Evolutionary conservation across 495 filamentous ascomycete species (phyloP).

Genomic region (Bacidia rubella): DNA sequence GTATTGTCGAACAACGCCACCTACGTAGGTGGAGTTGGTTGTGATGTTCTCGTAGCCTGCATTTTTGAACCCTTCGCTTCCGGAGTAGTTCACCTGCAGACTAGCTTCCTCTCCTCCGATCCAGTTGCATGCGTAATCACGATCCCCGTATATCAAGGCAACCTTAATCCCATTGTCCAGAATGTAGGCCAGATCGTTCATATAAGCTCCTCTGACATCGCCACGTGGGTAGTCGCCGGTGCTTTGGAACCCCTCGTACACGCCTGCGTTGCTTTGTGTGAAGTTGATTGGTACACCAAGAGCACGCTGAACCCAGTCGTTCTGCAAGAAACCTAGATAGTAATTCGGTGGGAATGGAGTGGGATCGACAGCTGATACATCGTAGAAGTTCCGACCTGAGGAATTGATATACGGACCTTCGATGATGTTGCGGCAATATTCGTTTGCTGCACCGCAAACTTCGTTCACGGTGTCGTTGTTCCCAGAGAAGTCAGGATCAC

Average conservation of each 20-base stretch:
- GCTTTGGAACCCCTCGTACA: conserved; percentile 36
- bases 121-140: conserved; percentile 43
- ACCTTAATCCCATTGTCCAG: conserved; percentile 49
- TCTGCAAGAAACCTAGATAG: conserved; percentile 51
- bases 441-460: conserved; percentile 26
- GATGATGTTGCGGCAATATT: conserved; percentile 27
- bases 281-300: conserved; percentile 57
- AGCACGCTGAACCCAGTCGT: conserved; percentile 44
- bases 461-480: conserved; percentile 20
- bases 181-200: conserved; percentile 39
- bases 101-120: conserved; percentile 21
- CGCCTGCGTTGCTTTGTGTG: conserved; percentile 36
- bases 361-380: conserved; percentile 37
- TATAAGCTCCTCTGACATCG: conserved; percentile 32
- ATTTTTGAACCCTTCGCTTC: conserved; percentile 27
- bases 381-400: conserved; percentile 43
- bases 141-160: conserved; percentile 53
- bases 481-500: conserved; percentile 23
- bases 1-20: conserved; percentile 42
- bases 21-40: conserved; percentile 32
- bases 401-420: conserved; percentile 25
- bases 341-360: conserved; percentile 53
- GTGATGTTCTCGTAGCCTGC: conserved; percentile 39
- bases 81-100: conserved; percentile 22
- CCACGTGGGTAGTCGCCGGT: conserved; percentile 35